These are phyloP conservation scores for Arthrobotrys sphaeroides DNA, from an alignment of 2,329 filamentous ascomycete species.

Conservation along the genomic window DNA sequence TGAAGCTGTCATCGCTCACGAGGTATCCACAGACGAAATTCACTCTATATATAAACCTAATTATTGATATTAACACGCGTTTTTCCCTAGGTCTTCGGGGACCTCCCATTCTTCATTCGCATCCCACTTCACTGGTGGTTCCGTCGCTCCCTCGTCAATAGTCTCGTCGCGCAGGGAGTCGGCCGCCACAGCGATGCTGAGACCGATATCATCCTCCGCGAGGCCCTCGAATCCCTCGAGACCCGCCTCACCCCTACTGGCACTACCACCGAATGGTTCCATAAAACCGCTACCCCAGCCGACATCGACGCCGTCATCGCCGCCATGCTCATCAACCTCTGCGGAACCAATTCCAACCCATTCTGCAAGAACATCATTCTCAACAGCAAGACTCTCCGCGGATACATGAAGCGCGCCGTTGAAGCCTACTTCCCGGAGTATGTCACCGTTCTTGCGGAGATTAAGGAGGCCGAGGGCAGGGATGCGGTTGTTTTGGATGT, in stretches of 20 bases:
- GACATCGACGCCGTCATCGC: conserved; percentile 41
- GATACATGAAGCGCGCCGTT: conserved; percentile 29
- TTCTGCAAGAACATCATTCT: conserved; percentile 39
- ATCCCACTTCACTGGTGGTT: conserved; percentile 48
- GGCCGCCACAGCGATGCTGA: conserved; percentile 44
- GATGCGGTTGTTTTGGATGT: background rate
- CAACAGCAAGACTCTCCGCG: conserved; percentile 26
- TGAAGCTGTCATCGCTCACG: conserved; percentile 30
- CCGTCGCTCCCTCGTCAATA: conserved; percentile 16
- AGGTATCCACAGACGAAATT: conserved; percentile 6
- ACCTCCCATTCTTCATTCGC: conserved; percentile 32
- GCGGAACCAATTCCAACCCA: conserved; percentile 31
- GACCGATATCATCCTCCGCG: conserved; percentile 38
- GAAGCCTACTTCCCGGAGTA: conserved; percentile 44
- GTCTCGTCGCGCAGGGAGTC: conserved; percentile 36
- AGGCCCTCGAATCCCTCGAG: conserved; percentile 36
- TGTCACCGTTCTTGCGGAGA: background rate
- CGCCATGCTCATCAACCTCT: conserved; percentile 41
- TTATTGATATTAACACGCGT: background rate
- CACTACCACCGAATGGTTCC: conserved; percentile 33
- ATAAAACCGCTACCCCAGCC: conserved; percentile 22
- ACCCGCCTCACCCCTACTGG: conserved; percentile 18
- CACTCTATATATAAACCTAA: background rate
- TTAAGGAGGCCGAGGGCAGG: conserved; percentile 23
- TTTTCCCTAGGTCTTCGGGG: conserved; percentile 27